These are phyloP conservation scores for Aplosporella prunicola DNA, from an alignment of 2,329 filamentous ascomycete genomes.

Conservation along the genomic window DNA sequence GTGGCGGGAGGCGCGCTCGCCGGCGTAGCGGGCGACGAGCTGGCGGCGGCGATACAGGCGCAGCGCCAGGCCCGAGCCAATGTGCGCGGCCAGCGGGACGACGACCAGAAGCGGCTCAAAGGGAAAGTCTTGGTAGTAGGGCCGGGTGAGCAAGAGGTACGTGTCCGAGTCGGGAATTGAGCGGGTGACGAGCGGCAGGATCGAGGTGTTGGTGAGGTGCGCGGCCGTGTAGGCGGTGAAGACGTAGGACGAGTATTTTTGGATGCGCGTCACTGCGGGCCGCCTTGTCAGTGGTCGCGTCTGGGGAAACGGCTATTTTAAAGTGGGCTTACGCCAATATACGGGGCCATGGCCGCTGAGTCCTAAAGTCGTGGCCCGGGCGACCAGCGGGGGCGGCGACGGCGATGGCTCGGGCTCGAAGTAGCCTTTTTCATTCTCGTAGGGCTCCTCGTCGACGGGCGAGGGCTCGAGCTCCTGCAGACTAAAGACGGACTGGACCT, in stretches of 20 bases:
- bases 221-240: constrained; percentile 32
- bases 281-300: background rate
- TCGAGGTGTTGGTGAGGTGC: constrained; percentile 38
- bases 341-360: constrained; percentile 62
- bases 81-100: constrained; percentile 64
- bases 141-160: constrained; percentile 82
- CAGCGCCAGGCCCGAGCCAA: constrained; percentile 66
- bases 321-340: constrained; percentile 57
- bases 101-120: constrained; percentile 72
- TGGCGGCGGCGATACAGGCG: constrained; percentile 65
- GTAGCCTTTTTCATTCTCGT: constrained; percentile 44
- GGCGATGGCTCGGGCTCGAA: constrained; percentile 25
- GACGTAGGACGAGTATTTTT: constrained; percentile 76
- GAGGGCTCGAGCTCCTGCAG: constrained; percentile 73
- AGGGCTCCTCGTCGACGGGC: constrained; percentile 56
- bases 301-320: no score
- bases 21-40: constrained; percentile 66
- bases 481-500: constrained; percentile 48
- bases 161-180: constrained; percentile 63
- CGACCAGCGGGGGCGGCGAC: constrained; percentile 18
- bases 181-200: constrained; percentile 23
- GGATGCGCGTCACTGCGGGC: constrained; percentile 57
- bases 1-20: constrained; percentile 41
- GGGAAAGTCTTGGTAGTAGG: constrained; percentile 74
- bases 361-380: constrained; percentile 34